These are phyloP conservation scores for Blastobotrys malaysiensis DNA, from an alignment of 1,139 yeast species.

Conservation along the genomic window DNA sequence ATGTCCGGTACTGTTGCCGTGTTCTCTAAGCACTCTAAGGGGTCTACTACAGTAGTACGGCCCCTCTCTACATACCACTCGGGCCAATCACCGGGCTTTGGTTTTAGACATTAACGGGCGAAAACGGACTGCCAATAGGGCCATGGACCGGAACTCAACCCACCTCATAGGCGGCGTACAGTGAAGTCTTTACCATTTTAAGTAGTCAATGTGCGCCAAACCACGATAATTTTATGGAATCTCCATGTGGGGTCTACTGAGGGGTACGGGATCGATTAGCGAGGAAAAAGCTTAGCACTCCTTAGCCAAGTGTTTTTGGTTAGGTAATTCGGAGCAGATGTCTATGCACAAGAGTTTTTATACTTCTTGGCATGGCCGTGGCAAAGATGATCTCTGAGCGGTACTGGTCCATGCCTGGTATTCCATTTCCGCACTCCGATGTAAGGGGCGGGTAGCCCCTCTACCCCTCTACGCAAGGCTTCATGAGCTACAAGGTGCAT, in stretches of 20 bases:
- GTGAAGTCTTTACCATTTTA: background rate
- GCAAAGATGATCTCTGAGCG: background rate
- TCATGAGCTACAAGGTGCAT: background rate
- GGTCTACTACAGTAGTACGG: too few species aligned
- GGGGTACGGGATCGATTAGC: background rate
- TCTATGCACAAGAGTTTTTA: background rate
- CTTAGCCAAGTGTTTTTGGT: background rate
- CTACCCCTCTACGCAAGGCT: background rate
- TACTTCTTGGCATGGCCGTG: background rate
- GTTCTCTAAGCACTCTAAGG: too few species aligned
- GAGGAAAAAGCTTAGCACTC: background rate
- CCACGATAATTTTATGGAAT: background rate
- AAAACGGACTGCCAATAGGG: background rate
- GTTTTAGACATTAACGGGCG: background rate
- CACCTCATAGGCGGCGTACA: background rate
- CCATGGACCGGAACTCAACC: background rate
- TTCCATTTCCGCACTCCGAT: too few species aligned
- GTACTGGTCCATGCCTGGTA: too few species aligned
- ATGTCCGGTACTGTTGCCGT: too few species aligned
- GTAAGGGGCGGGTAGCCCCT: background rate
- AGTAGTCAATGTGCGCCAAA: background rate
- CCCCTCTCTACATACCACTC: background rate
- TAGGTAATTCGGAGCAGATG: background rate
- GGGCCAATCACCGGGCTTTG: background rate
- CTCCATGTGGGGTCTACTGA: background rate